A percentile compares a stretch with the other conserved stretches of the same genome.
Conservation (phyloP, 768 basidiomycete genomes). For the Amanita pallidorosea region DNA sequence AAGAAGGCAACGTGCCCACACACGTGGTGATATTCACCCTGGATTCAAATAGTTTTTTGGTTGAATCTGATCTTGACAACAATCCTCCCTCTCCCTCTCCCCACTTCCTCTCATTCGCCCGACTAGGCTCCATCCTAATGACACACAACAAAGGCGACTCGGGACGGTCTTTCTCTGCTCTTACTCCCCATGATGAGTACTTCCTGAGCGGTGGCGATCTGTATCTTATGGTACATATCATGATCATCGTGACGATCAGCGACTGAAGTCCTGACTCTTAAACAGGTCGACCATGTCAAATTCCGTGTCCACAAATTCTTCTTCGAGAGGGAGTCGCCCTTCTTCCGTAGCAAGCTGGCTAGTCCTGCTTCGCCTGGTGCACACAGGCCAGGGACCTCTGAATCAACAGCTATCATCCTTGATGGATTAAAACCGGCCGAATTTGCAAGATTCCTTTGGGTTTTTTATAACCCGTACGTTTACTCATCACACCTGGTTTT, state of each 20-base stretch:
- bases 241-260: neutral
- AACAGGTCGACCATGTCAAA: conserved; percentile 39
- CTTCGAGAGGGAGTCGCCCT: conserved; percentile 37
- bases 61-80: conserved; percentile 19
- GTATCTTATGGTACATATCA: conserved; percentile 34
- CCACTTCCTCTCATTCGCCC: conserved; percentile 16
- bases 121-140: conserved; percentile 15
- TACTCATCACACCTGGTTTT: too few species aligned
- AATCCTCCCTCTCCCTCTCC: conserved; percentile 22
- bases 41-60: conserved; percentile 19
- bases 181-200: conserved; percentile 26
- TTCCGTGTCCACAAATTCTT: conserved; percentile 48
- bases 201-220: conserved; percentile 43
- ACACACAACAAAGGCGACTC: conserved; percentile 8
- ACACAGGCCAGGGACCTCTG: conserved; percentile 22
- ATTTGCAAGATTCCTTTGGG: conserved; percentile 40
- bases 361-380: conserved; percentile 21
- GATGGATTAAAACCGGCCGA: conserved; percentile 23
- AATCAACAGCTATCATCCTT: conserved; percentile 30
- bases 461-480: conserved; percentile 46
- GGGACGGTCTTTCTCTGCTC: conserved; percentile 12
- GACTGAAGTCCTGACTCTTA: neutral
- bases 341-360: conserved; percentile 28
- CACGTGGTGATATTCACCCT: conserved; percentile 21
- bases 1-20: conserved; percentile 11